These are phyloP conservation scores for Verticillium tricorpus DNA, from an alignment of 2,329 filamentous ascomycete genomes.

Conservation along the genomic window DNA sequence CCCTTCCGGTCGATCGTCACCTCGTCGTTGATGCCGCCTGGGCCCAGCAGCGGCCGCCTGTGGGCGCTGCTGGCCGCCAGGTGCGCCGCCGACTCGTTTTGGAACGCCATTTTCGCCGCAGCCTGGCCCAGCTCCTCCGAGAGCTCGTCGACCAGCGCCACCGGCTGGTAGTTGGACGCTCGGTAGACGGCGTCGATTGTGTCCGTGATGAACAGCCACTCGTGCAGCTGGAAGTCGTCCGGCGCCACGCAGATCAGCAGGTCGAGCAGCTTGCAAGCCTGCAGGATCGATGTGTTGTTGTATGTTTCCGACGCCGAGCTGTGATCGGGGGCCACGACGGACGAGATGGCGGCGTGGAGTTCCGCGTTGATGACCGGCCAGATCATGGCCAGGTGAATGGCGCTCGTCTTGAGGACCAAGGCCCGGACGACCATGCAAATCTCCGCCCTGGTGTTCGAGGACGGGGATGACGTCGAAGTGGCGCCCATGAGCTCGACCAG, in stretches of 20 bases:
- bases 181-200: conserved; percentile 95
- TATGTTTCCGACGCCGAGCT: conserved; percentile 65
- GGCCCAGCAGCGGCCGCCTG: conserved; percentile 46
- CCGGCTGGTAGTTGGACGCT: conserved; percentile 60
- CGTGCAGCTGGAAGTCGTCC: conserved; percentile 96
- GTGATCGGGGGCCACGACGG: conserved; percentile 64
- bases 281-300: conserved; percentile 71
- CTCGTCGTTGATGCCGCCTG: conserved; percentile 50
- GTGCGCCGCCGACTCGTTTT: conserved; percentile 32
- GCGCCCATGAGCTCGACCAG: conserved; percentile 81
- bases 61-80: conserved; percentile 28
- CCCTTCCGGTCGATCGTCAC: conserved; percentile 56
- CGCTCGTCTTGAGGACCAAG: conserved; percentile 71
- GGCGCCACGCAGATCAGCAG: conserved; percentile 79
- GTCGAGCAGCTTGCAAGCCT: conserved; percentile 92
- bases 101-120: conserved; percentile 23
- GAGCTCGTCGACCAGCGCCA: conserved; percentile 79
- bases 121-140: conserved; percentile 65
- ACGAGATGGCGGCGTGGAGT: conserved; percentile 73
- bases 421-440: conserved; percentile 85
- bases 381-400: conserved; percentile 74
- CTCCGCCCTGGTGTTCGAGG: conserved; percentile 82
- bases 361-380: conserved; percentile 91
- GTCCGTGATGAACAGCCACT: conserved; percentile 97
- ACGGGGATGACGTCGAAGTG: conserved; percentile 84